phyloP scores from a whole-genome alignment of 495 filamentous ascomycete species.

The Xylaria nigripes region DNA sequence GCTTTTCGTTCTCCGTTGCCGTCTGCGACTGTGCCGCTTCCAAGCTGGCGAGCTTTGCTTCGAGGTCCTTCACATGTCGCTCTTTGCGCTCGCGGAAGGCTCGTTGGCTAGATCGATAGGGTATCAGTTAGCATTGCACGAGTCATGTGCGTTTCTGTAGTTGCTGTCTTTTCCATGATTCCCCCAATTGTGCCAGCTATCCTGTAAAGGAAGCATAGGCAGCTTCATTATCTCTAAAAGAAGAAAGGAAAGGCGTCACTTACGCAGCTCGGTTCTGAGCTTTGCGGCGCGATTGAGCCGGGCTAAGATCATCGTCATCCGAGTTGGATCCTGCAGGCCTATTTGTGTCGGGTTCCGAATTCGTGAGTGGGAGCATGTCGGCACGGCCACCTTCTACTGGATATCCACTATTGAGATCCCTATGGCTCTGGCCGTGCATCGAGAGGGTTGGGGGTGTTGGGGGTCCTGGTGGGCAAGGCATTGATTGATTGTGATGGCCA shows the following conservation, averaged over 20 bases:
- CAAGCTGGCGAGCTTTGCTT: conserved; percentile 70
- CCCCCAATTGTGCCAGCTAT: neutral
- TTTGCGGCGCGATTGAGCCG: conserved; percentile 79
- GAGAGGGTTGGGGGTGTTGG: conserved; percentile 36
- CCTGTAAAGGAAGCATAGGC: neutral
- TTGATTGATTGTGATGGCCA: conserved; percentile 29
- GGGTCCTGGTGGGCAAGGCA: conserved; percentile 37
- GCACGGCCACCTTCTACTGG: conserved; percentile 17
- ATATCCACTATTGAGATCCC: conserved; percentile 17
- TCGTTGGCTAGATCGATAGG: conserved; percentile 53
- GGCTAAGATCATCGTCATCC: conserved; percentile 56
- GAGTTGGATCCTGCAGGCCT: conserved; percentile 37
- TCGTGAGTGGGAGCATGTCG: conserved; percentile 31
- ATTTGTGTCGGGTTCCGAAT: conserved; percentile 28
- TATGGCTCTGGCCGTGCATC: conserved; percentile 19
- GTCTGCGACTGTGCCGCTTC: conserved; percentile 45
- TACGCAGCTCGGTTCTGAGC: conserved; percentile 96
- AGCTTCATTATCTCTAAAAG: neutral
- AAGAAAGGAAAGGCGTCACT: conserved; percentile 42
- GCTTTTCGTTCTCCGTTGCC: conserved; percentile 64
- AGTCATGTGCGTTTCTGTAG: neutral
- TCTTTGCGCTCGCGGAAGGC: conserved; percentile 97
- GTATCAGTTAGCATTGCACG: neutral
- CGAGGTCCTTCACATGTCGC: conserved; percentile 83
- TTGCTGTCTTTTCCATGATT: neutral